Base-by-base conservation (phyloP, 768 basidiomycete genomes). In the Boletus patriciae region DNA sequence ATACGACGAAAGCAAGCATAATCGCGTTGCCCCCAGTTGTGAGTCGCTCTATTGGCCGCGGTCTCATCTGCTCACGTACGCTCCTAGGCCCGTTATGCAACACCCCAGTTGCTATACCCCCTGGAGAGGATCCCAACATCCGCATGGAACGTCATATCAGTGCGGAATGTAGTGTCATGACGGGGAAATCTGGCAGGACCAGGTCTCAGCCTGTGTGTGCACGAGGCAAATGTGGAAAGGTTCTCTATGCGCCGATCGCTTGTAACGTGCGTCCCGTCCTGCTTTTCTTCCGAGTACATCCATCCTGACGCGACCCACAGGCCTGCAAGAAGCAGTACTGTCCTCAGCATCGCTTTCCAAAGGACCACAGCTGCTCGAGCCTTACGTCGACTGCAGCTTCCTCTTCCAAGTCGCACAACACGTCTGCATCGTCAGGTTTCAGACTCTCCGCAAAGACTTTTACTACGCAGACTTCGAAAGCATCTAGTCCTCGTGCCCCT, bases 21-120 rank as follows among this genome's bases (percentile, higher is more conserved):
- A 94, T 58, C 81, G 92, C 10, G 77, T 93, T 7, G 90, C 89
- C 16, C 92, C 92, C 15, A 78, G 83, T 38, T 92, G 90, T 88
- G 64, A 52, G 82, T 77, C 19, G 18, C 33, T 27, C 34, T 7
- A 10, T 29, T 34, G 15, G n/a, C 19, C 23, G 10, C 38, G 45
- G 0, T n/a, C 18, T 42, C 49, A 12, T 19, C 16, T 34, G 42
- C 56, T 57, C 49, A 66, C 43, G 34, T 21, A 44, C 45, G 3
- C 59, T 31, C 45, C 31, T 55, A 87, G 89, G 89, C 63, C 92
- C 92, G 4, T 72, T 94, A 25, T 94, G 92, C 74, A 84, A 83
- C 59, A 79, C 73, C 3, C 90, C 90, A 1, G 83, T 94, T 11
- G 83, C 89, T 3, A 81, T 92, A 48, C 83, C 82, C n/a, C 83